Percentiles rank a stretch among this genome's conserved stretches.
These are phyloP conservation scores for Sordaria brevicollis DNA, from an alignment of 495 filamentous ascomycete species.

Conservation along the genomic window DNA sequence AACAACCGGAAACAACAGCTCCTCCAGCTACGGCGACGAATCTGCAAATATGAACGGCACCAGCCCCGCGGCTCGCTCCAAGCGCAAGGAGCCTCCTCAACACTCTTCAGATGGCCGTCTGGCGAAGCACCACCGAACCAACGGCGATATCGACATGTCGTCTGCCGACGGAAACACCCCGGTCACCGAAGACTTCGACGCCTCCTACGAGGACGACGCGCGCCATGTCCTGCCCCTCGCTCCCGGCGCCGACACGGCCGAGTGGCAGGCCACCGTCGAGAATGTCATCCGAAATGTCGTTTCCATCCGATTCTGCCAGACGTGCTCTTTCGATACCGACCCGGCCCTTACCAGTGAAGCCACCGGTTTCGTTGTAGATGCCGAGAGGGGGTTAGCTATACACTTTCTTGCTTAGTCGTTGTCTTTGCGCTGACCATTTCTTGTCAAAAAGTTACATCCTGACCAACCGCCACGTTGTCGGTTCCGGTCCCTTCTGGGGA, in stretches of 20 bases:
- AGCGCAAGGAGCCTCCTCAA: slow-evolving; percentile 39
- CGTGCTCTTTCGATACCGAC: slow-evolving; percentile 95
- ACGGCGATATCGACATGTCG: slow-evolving; percentile 26
- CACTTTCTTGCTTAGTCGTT: slow-evolving; percentile 4
- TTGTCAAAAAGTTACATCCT: slow-evolving; percentile 49
- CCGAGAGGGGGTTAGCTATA: slow-evolving; percentile 64
- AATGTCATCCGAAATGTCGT: slow-evolving; percentile 86
- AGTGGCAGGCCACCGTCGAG: slow-evolving; percentile 97
- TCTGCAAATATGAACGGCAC: slow-evolving; percentile 31
- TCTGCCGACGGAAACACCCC: slow-evolving; percentile 41
- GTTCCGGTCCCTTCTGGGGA: slow-evolving; percentile 92
- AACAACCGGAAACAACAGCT: background rate
- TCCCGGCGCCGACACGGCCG: slow-evolving; percentile 67
- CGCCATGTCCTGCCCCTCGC: slow-evolving; percentile 28
- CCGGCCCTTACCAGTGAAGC: slow-evolving; percentile 87
- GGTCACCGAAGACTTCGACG: slow-evolving; percentile 24
- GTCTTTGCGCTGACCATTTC: slow-evolving; percentile 28
- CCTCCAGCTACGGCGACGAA: background rate
- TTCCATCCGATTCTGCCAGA: slow-evolving; percentile 97
- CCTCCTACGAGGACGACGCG: slow-evolving; percentile 29
- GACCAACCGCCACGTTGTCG: slow-evolving; percentile 91
- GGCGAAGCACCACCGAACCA: slow-evolving; percentile 40
- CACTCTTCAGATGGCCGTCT: slow-evolving; percentile 29
- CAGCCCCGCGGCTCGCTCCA: slow-evolving; percentile 27
- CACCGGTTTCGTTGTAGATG: slow-evolving; percentile 96